Base-by-base conservation (phyloP, 495 filamentous ascomycete genomes). In the Xylaria castorea region DNA sequence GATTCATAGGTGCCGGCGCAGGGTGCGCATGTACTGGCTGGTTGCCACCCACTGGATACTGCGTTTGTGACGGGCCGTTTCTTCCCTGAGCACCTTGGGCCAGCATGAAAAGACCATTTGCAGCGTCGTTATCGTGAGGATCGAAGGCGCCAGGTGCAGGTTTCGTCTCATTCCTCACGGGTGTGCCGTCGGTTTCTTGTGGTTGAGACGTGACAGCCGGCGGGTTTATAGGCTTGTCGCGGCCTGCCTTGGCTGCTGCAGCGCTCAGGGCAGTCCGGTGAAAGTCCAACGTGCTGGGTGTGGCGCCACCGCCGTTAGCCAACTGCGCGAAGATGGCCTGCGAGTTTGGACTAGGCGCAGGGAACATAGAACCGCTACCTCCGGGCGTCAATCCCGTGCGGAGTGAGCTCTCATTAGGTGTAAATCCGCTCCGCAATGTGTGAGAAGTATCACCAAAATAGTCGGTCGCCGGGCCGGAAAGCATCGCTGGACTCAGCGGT, bases 361-460 rank as follows among this genome's bases (percentile, higher is more conserved):
- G 94, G 85, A 99, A 99, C 92, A 99, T 98, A 78, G 95, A 97
- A 71, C 96, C 96, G 77, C 95, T 94, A 53, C 96, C 96, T 65
- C 96, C 96, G 22, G 96, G 96, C 42, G 97, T 99, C 71, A 99
- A 82, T 62, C 96, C 96, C 22, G 93, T 96, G 53, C 96, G 89
- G 22, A 99, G 85, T 2, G 94, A 97, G 0, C 95, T 98, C 83
- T 99, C 96, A 89, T 98, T 98, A 4, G 96, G 97, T 2, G 96
- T 98, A 79, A 98, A 97, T 42, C 92, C 88, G 64, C 92, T 91
- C 73, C 93, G 86, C 68, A 97, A 89, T 5, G 78, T 80, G 79
- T 95, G 92, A 77, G 91, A 90, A 9, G 93, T 94, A 79, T 97
- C 94, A 76, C 85, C 89, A 72, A 91, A 89, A 75, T 92, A 86